phyloP scores from a whole-genome alignment of 768 basidiomycete species.

The Tylopilus sp. region DNA sequence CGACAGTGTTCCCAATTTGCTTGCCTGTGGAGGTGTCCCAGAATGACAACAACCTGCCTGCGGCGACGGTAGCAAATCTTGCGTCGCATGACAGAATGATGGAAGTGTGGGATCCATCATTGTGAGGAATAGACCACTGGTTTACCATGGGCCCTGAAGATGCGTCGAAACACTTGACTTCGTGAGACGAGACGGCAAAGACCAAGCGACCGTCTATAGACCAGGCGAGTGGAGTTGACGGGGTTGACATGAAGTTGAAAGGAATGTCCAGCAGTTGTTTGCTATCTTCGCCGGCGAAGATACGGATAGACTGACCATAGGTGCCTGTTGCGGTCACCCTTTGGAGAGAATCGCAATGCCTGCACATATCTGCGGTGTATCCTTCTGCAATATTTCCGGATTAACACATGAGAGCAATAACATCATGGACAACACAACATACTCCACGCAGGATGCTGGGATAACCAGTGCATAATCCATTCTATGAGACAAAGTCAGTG shows the following conservation, averaged over 20 bases:
- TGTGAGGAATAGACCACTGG: not conserved
- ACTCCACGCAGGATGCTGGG: constrained; percentile 60
- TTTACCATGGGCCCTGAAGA: not conserved
- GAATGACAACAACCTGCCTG: not conserved
- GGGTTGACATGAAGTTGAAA: too few relatives aligned
- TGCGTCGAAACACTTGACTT: not conserved
- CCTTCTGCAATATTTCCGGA: constrained; percentile 17
- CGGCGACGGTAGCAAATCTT: not conserved
- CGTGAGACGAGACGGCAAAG: too few relatives aligned
- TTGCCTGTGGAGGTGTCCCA: not conserved
- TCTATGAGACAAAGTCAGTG: constrained; percentile 33
- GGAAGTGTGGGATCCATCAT: not conserved
- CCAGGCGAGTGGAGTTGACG: too few relatives aligned
- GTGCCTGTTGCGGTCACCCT: not conserved
- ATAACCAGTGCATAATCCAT: constrained; percentile 73
- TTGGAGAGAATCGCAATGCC: not conserved
- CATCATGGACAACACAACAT: constrained; percentile 18
- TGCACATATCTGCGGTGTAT: too few relatives aligned
- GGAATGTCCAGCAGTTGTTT: too few relatives aligned
- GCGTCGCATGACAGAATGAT: not conserved
- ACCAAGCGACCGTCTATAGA: too few relatives aligned
- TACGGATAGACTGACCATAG: not conserved
- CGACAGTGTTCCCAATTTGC: not conserved
- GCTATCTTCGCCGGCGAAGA: not conserved
- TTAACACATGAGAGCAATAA: not conserved